Percentiles rank a stretch among this genome's conserved stretches.
Conservation (phyloP, 768 basidiomycete species). For the Cantharellus anzutake region DNA sequence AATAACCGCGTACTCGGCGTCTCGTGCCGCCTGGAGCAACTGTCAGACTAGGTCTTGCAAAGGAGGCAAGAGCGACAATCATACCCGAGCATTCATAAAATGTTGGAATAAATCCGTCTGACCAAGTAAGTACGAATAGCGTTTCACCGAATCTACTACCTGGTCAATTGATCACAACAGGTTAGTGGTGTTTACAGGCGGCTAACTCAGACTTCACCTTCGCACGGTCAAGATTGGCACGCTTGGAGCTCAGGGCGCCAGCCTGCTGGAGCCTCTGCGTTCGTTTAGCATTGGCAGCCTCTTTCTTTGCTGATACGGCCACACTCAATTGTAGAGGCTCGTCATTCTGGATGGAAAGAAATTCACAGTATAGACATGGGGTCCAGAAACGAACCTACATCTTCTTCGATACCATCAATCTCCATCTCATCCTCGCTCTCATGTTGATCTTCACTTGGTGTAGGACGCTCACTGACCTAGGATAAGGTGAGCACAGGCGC, state of each 20-base stretch:
- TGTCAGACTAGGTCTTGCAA: not conserved
- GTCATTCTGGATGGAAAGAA: not conserved
- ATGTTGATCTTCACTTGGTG: conserved; percentile 26
- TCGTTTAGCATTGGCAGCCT: conserved; percentile 20
- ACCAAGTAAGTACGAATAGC: conserved; percentile 92
- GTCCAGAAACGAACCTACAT: not conserved
- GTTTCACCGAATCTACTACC: conserved; percentile 87
- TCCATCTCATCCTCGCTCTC: conserved; percentile 35
- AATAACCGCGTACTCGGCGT: conserved; percentile 83
- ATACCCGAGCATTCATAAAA: conserved; percentile 89
- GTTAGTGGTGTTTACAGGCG: not conserved
- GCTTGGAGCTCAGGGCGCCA: conserved; percentile 44
- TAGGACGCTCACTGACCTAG: not conserved
- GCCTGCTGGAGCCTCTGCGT: conserved; percentile 48
- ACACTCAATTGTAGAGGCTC: not conserved
- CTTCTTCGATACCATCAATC: conserved; percentile 18
- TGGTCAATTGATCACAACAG: not conserved
- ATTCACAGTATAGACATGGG: not conserved
- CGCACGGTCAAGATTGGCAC: conserved; percentile 75
- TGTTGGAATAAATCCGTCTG: conserved; percentile 98
- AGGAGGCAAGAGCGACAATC: conserved; percentile 6
- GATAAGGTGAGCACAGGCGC: not conserved
- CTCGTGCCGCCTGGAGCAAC: conserved; percentile 48
- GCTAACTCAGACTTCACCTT: conserved; percentile 30
- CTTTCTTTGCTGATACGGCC: conserved; percentile 21